A percentile compares a stretch with the other conserved stretches of the same genome.
Conservation (phyloP, 1,284 basidiomycete genomes). For the Trichosporon faecale region DNA sequence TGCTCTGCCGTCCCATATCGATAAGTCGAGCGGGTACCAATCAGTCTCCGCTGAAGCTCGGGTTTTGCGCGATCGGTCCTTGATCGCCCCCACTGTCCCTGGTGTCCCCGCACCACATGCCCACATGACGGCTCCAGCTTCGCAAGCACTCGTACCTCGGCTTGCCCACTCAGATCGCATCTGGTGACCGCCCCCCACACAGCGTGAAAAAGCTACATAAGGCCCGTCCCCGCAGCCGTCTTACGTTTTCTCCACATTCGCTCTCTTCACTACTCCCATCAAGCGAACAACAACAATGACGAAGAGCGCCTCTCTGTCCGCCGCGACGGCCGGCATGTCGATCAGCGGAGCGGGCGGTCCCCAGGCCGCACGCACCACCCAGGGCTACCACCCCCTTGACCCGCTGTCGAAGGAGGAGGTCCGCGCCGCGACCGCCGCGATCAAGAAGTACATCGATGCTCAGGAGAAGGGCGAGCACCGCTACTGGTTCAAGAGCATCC, state of each 20-base stretch:
- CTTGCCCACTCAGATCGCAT: background rate
- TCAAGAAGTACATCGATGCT: conserved; percentile 13
- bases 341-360: conserved; percentile 9
- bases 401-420: conserved; percentile 49
- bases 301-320: background rate
- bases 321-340: conserved; percentile 2
- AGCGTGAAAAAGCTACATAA: background rate
- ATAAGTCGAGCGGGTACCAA: background rate
- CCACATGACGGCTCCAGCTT: background rate
- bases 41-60: background rate
- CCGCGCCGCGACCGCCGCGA: conserved; percentile 25
- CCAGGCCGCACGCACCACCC: background rate
- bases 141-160: background rate
- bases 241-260: background rate
- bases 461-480: conserved; percentile 17
- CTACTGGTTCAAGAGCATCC: conserved; percentile 40
- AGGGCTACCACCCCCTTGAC: conserved; percentile 50
- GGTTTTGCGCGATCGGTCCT: background rate
- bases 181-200: background rate
- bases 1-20: background rate
- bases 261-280: background rate
- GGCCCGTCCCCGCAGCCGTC: background rate
- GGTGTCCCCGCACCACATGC: background rate
- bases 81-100: background rate
- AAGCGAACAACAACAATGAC: conserved; percentile 11